Percentiles rank a stretch among this genome's conserved stretches.
These are phyloP conservation scores for Corchorus capsularis DNA, from an alignment of 345 rosid species.

Conservation along the genomic window DNA sequence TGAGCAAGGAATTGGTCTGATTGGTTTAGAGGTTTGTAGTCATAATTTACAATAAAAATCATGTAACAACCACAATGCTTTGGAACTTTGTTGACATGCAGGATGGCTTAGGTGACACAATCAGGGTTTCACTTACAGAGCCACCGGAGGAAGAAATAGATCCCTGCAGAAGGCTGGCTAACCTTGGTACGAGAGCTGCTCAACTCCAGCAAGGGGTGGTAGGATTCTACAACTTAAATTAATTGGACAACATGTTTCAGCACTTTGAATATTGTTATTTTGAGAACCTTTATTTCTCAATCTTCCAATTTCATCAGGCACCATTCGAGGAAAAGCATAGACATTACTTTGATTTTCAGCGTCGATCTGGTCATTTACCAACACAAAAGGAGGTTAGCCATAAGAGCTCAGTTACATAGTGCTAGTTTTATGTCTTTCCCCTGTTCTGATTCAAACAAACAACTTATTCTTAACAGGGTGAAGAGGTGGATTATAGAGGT, in stretches of 20 bases:
- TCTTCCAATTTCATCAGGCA: conserved; percentile 44
- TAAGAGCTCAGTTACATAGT: not conserved
- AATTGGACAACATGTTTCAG: conserved; percentile 12
- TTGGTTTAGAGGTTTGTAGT: not conserved
- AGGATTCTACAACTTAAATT: conserved; percentile 31
- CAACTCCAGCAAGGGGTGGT: conserved; percentile 93
- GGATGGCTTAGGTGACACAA: conserved; percentile 99
- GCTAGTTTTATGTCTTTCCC: not conserved
- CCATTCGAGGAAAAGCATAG: conserved; percentile 98
- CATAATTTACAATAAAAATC: not conserved
- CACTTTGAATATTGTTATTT: conserved; percentile 14
- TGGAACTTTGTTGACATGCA: conserved; percentile 34
- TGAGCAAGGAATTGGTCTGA: not conserved
- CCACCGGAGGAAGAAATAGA: conserved; percentile 97
- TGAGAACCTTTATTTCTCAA: conserved; percentile 4
- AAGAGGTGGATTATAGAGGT: conserved; percentile 94
- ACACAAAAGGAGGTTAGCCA: conserved; percentile 79
- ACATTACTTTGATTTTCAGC: conserved; percentile 60
- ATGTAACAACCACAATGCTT: not conserved
- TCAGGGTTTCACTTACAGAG: conserved; percentile 94
- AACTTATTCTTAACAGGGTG: conserved; percentile 55
- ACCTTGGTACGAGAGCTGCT: conserved; percentile 87
- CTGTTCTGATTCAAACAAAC: conserved; percentile 7
- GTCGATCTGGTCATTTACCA: conserved; percentile 84
- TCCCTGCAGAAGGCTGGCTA: conserved; percentile 88